Base-by-base conservation (phyloP, 495 filamentous ascomycete genomes). In the Diplogelasinospora grovesii region DNA sequence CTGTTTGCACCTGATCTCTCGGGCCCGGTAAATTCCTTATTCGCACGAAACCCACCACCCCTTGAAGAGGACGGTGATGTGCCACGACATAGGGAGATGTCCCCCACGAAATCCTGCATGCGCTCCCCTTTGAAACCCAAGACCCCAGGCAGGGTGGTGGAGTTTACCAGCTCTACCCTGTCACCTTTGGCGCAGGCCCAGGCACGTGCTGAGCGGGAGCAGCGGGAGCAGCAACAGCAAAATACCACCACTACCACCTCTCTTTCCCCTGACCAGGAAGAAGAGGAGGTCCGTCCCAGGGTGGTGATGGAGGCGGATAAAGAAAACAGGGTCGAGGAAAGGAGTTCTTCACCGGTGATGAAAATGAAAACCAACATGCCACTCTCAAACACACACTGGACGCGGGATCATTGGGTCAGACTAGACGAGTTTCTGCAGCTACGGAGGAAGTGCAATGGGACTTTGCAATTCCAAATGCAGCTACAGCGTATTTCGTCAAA, bases 91-190 rank as follows among this genome's bases (percentile, higher is more conserved):
- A n/a, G n/a, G n/a, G n/a, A n/a, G 5, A 52, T 54, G 10, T 75
- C 71, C 2, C 73, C 73, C 0, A 58, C 49, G 9, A 77, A 75
- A 44, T 74, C 71, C 1, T 69, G 56, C 45, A 53, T 77, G 20
- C 65, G 73, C 37, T 74, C 71, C 10, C 71, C 73, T 2, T 46
- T 72, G 13, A 75, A 75, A 40, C 56, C 60, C 5, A 68, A 60
- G 27, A 70, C 66, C 1, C 66, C 67, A 2, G 69, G 69, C 5
- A 61, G 64, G 1, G 59, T 70, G 6, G 69, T 73, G 19, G 64
- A 68, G 39, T 73, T 73, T 39, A 62, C 61, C 5, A 58, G 61
- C 36, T 64, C 52, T 38, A 55, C 51, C 5, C 50, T 65, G 10
- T 64, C 63, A 9, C 65, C 66, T 9, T 24, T 48, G 2, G 45